Base-by-base conservation (phyloP, 345 rosid species). In the Geranium rotundifolium region DNA sequence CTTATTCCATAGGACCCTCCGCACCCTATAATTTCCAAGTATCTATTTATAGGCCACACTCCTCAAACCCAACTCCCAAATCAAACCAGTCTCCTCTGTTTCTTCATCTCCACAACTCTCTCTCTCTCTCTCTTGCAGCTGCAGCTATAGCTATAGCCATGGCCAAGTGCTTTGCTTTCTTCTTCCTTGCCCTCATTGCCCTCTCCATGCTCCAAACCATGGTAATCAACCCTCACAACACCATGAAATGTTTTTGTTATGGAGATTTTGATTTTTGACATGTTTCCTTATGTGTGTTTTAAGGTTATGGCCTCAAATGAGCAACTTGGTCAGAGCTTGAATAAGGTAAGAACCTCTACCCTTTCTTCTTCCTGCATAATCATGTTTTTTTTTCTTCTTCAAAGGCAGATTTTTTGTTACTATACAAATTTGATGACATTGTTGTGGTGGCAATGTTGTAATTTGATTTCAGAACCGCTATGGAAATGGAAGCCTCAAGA, bases 401-500 rank as follows among this genome's bases (percentile, higher is more conserved):
- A 59, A 8, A 5, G n/a, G n/a, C n/a, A n/a, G n/a, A n/a, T n/a
- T 58, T 46, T 65, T 1, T 58, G 0, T 18, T 23, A 23, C 27
- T 2, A 23, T 46, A 52, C 15, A 10, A 55, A 27, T 12, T 29
- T 59, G 46, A 34, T 56, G 16, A 59, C n/a, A 6, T 58, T 56
- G 58, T 1, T 58, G 0, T 16, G 46, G 52, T 46, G 52, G 52
- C 52, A 46, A 46, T 46, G 14, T 46, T 46, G 52, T 46, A 2
- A 9, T 14, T 46, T 46, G 52, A 46, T 50, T 37, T 46, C 62
- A 81, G 81, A 62, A 67, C 1, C 57, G 23, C 4, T 82, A 76
- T 56, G 87, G 84, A 69, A 60, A 76, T 1, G 81, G 84, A 63
- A 82, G 81, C 63, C 74, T 80, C 56, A 73, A 78, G 76, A 70